A percentile compares a stretch with the other conserved stretches of the same genome.
phyloP scores from a whole-genome alignment of 441 rosid species.

The Arabidopsis lyrata region DNA sequence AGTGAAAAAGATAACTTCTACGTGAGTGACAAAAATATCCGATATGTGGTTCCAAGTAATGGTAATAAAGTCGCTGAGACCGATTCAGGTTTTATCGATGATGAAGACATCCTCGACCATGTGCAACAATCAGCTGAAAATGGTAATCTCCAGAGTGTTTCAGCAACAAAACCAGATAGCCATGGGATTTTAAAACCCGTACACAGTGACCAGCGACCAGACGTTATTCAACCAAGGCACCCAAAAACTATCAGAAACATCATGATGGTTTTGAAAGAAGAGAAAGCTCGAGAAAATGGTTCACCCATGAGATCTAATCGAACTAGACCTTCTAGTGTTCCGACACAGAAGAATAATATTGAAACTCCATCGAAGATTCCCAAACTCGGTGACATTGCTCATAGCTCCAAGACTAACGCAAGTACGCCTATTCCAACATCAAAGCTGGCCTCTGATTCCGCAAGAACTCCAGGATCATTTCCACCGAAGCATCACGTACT shows the following conservation, averaged over 20 bases:
- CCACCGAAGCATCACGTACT: slow-evolving; percentile 80
- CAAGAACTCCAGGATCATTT: slow-evolving; percentile 58
- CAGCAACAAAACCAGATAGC: slow-evolving; percentile 55
- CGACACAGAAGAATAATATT: slow-evolving; percentile 56
- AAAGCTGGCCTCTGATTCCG: slow-evolving; percentile 60
- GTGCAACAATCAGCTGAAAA: slow-evolving; percentile 52
- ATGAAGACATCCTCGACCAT: slow-evolving; percentile 64
- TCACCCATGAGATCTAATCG: slow-evolving; percentile 82
- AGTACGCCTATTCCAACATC: slow-evolving; percentile 51
- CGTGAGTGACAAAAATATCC: slow-evolving; percentile 57
- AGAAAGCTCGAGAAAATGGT: slow-evolving; percentile 79
- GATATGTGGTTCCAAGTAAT: slow-evolving; percentile 48
- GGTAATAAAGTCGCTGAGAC: slow-evolving; percentile 60
- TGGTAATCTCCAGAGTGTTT: slow-evolving; percentile 48
- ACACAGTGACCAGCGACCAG: slow-evolving; percentile 53
- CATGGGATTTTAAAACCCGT: slow-evolving; percentile 53
- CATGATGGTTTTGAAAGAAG: slow-evolving; percentile 93
- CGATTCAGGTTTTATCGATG: slow-evolving; percentile 63
- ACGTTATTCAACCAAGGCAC: slow-evolving; percentile 61
- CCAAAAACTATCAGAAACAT: slow-evolving; percentile 82
- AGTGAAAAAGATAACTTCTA: slow-evolving; percentile 79
- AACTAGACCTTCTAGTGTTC: slow-evolving; percentile 52
- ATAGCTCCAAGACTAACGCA: slow-evolving; percentile 60
- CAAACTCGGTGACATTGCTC: slow-evolving; percentile 57
- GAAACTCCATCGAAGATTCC: slow-evolving; percentile 75